A percentile compares a stretch with the other conserved stretches of the same genome.
Conservation (phyloP, 2,329 filamentous ascomycete genomes). For the Xylaria hypoxylon region DNA sequence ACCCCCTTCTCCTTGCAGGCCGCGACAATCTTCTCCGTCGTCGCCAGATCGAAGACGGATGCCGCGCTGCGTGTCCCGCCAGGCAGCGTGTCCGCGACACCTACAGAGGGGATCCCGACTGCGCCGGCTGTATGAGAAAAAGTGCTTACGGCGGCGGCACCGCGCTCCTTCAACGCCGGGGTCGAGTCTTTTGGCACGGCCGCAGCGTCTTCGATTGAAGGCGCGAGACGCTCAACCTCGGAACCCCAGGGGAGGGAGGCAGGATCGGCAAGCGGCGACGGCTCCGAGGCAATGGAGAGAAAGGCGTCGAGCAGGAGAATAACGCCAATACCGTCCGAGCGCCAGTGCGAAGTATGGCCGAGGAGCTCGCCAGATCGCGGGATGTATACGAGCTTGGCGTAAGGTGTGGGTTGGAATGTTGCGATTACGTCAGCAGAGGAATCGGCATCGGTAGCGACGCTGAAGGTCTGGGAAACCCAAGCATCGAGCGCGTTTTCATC, state of each 20-base stretch:
- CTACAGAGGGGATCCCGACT: too few relatives aligned
- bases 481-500: constrained; percentile 35
- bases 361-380: constrained; percentile 14
- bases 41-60: constrained; percentile 4
- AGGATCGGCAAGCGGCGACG: constrained; percentile 39
- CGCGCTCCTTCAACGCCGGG: too few relatives aligned
- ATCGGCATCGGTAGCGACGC: constrained; percentile 34
- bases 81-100: too few relatives aligned
- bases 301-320: constrained; percentile 45
- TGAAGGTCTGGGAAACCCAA: constrained; percentile 42
- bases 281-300: constrained; percentile 37
- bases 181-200: constrained; percentile 33
- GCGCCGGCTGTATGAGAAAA: too few relatives aligned
- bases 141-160: too few relatives aligned
- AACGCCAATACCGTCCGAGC: constrained; percentile 39
- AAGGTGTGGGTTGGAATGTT: constrained; percentile 39
- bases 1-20: constrained; percentile 25
- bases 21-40: constrained; percentile 28
- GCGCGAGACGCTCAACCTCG: constrained; percentile 35
- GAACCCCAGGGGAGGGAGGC: constrained; percentile 47
- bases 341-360: constrained; percentile 47
- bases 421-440: constrained; percentile 41
- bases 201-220: constrained; percentile 36
- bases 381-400: constrained; percentile 40
- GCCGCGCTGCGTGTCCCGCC: too few relatives aligned